Evolutionary conservation across 2,329 filamentous ascomycete species (phyloP).

Genomic region (Fusarium robinianum): DNA sequence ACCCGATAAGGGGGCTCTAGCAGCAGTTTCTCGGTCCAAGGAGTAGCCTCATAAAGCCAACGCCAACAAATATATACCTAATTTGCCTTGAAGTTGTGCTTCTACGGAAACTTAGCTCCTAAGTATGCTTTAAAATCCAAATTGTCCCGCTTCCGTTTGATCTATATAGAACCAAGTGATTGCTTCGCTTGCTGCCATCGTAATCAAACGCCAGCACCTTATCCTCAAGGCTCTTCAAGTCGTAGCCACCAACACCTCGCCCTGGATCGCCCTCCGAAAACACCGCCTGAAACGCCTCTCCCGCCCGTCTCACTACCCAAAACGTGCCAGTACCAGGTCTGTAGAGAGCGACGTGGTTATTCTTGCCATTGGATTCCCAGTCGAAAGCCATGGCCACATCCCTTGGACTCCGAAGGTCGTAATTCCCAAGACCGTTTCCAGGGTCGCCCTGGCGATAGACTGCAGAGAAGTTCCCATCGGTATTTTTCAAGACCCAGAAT

Average conservation of each 20-base stretch:
- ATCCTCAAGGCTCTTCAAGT: conserved; percentile 2
- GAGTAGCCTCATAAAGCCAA: too few relatives aligned
- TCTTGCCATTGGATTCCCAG: conserved; percentile 5
- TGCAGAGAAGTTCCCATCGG: background rate
- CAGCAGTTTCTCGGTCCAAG: too few relatives aligned
- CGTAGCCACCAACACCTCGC: conserved; percentile 2
- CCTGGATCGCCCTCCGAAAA: conserved; percentile 3
- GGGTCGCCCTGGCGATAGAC: conserved; percentile 8
- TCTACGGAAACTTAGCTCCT: too few relatives aligned
- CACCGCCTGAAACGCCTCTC: background rate
- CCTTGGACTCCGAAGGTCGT: conserved; percentile 4
- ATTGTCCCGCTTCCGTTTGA: conserved; percentile 8
- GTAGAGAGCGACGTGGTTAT: conserved; percentile 7
- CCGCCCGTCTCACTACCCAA: background rate
- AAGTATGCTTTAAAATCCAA: conserved; percentile 11
- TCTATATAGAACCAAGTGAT: conserved; percentile 7
- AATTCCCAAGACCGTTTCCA: conserved; percentile 5
- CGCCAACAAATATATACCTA: too few relatives aligned
- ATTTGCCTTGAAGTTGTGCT: too few relatives aligned
- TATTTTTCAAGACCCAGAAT: conserved; percentile 5
- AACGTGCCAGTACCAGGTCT: conserved; percentile 3
- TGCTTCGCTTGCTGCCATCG: background rate
- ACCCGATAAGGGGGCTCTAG: too few relatives aligned
- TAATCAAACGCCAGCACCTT: conserved; percentile 6
- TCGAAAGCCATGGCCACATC: conserved; percentile 11